Base-by-base conservation (phyloP, 2,329 filamentous ascomycete genomes). In the Huntiella omanensis region DNA sequence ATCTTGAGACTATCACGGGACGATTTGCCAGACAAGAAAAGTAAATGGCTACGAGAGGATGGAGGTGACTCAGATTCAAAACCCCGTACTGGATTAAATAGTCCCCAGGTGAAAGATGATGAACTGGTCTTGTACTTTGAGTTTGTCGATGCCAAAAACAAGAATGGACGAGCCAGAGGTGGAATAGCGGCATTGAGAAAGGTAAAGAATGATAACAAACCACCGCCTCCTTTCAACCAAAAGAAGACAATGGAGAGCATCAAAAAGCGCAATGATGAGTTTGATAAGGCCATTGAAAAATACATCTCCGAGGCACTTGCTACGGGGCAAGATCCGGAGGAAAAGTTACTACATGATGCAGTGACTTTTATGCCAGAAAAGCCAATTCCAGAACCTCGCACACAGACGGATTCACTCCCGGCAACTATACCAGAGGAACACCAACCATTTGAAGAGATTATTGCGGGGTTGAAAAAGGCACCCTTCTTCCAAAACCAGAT, bases 401-500 rank as follows among this genome's bases (percentile, higher is more conserved):
- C 13, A 10, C n/a, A 34, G 7, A 13, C 33, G n/a, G 33, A 37
- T 22, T 28, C 16, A 16, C 66, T 85, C 15, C 84, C 84, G 0
- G 68, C 72, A 32, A 71, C 68, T 1, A 93, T 96, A 43, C 88
- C 88, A 0, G 75, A 70, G 40, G 82, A 93, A 52, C 73, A 91
- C 39, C 81, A 84, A 56, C 68, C 73, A 2, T 83, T 98, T 28
- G 70, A 83, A 0, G 82, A 93, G 44, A 96, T 98, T 33, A 69
- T 98, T 2, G 68, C 76, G 28, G 84, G 95, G 56, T 75, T 98
- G 33, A 85, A 84, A 55, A 71, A 75, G 6, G 73, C 81, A 54
- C 70, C 87, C 17, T 93, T 87, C 83, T 98, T 98, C 56, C 82
- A 77, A 4, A 80, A 79, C 0, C 91, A 98, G 61, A 86, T 98